A percentile compares a stretch with the other conserved stretches of the same genome.
phyloP scores from a whole-genome alignment of 2,329 filamentous ascomycete genomes.

The Aspergillus fructus region DNA sequence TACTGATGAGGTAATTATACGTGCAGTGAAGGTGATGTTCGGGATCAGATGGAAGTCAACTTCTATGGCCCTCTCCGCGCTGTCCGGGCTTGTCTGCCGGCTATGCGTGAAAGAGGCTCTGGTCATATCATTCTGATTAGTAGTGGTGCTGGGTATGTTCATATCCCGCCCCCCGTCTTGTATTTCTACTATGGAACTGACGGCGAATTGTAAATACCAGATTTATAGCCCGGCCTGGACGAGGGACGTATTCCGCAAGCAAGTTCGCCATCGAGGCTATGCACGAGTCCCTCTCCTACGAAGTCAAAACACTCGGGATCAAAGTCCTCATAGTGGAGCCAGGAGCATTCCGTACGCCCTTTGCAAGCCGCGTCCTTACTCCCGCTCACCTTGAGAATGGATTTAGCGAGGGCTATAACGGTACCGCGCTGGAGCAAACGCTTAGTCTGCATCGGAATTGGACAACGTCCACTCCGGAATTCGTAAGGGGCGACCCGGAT shows the following conservation, averaged over 20 bases:
- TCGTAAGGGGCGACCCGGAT: background rate
- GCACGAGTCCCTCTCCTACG: slow-evolving; percentile 11
- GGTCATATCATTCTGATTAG: slow-evolving; percentile 8
- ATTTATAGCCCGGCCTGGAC: slow-evolving; percentile 6
- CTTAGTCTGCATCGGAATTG: background rate
- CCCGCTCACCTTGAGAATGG: background rate
- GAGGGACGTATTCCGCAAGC: slow-evolving; percentile 4
- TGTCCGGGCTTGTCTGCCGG: background rate
- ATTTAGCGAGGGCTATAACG: slow-evolving; percentile 4
- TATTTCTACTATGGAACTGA: background rate
- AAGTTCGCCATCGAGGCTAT: slow-evolving; percentile 11
- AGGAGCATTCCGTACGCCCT: slow-evolving; percentile 9
- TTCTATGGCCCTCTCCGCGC: slow-evolving; percentile 13
- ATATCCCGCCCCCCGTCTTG: background rate
- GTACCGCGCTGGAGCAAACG: slow-evolving; percentile 3
- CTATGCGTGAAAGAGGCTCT: slow-evolving; percentile 3
- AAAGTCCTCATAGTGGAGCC: slow-evolving; percentile 8
- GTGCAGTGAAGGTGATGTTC: slow-evolving; percentile 5
- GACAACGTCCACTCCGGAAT: background rate
- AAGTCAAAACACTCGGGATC: slow-evolving; percentile 1
- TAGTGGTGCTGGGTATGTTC: slow-evolving; percentile 10
- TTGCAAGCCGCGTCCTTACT: background rate
- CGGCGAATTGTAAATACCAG: background rate
- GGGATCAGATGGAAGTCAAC: slow-evolving; percentile 13
- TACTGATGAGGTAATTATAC: background rate